Base-by-base conservation (phyloP, 768 basidiomycete species). In the Porphyrellus cyaneotinctus region DNA sequence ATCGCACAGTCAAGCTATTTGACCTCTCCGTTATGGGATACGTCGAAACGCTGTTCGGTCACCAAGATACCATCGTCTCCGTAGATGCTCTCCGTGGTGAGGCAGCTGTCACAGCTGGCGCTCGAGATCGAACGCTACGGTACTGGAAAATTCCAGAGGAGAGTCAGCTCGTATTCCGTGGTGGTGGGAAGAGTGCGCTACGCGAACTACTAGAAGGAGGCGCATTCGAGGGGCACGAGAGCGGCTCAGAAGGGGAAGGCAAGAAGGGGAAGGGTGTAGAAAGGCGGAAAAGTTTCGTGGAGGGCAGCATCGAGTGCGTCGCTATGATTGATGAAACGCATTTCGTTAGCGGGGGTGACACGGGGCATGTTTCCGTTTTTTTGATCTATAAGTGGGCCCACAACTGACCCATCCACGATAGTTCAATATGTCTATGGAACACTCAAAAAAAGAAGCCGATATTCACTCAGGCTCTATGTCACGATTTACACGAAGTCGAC, bases 101-200 rank as follows among this genome's bases (percentile, higher is more conserved):
- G 60, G 83, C 84, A 2, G 89, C 88, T 15, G 82, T 97, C 18
- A 94, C 87, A 32, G 88, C 87, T 6, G 97, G 95, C 18, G 90
- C 84, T 1, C 77, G 93, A 31, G 97, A 99, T 74, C 87, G 91
- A 66, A 97, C 94, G 0, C 81, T 86, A 53, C 79, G 97, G 32
- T 98, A 83, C 72, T 99, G 95, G 95, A 97, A 97, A 73, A 88
- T 98, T 47, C 83, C 84, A 33, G 95, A 99, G 48, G 94, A 97
- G 70, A 91, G 81, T 13, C 95, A 98, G 65, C 77, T 99, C 23
- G 94, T 99, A 8, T 97, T 98, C 64, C 82, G 97, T 33, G 97
- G 95, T 23, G 97, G 97, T n/a, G 93, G 88, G 6, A 79, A 82
- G 59, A 94, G 87, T 71, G 80, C 80, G 32, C 76, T 91, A 58